Percentiles rank a stretch among this genome's conserved stretches.
Conservation (phyloP, 331 rosid genomes). For the Malus hybrid region DNA sequence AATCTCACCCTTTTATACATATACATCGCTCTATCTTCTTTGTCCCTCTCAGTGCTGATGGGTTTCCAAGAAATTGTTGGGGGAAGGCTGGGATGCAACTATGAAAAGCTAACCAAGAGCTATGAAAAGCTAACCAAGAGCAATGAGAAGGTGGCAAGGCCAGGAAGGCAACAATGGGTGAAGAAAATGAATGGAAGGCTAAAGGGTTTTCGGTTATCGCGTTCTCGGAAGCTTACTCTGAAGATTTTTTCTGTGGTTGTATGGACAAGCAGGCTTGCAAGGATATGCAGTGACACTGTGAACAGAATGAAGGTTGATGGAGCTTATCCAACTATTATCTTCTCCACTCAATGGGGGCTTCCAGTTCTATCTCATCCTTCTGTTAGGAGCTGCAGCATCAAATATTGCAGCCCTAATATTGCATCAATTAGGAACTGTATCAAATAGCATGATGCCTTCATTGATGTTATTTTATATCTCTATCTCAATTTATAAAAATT, state of each 20-base stretch:
- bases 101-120: neutral
- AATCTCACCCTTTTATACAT: neutral
- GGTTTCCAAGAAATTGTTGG: slow-evolving; percentile 32
- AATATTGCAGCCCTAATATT: neutral
- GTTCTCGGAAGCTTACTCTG: slow-evolving; percentile 40
- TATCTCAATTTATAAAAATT: neutral
- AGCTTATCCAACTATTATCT: slow-evolving; percentile 32
- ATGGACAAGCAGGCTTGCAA: slow-evolving; percentile 38
- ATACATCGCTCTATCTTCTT: neutral
- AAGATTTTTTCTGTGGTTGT: slow-evolving; percentile 27
- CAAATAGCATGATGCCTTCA: neutral
- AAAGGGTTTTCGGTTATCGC: slow-evolving; percentile 45
- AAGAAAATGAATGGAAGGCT: slow-evolving; percentile 49
- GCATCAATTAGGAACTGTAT: neutral
- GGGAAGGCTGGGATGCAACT: slow-evolving; percentile 34
- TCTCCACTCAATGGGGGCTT: slow-evolving; percentile 63
- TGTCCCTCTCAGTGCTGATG: slow-evolving; percentile 19
- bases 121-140: slow-evolving; percentile 32
- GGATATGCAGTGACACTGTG: slow-evolving; percentile 39
- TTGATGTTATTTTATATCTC: neutral
- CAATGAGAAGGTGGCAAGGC: slow-evolving; percentile 30
- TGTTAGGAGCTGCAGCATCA: neutral
- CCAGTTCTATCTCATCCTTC: slow-evolving; percentile 58
- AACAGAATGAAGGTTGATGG: slow-evolving; percentile 39
- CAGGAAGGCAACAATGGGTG: slow-evolving; percentile 41